Base-by-base conservation (phyloP, 2,329 filamentous ascomycete species). In the Diaporthe australafricana region DNA sequence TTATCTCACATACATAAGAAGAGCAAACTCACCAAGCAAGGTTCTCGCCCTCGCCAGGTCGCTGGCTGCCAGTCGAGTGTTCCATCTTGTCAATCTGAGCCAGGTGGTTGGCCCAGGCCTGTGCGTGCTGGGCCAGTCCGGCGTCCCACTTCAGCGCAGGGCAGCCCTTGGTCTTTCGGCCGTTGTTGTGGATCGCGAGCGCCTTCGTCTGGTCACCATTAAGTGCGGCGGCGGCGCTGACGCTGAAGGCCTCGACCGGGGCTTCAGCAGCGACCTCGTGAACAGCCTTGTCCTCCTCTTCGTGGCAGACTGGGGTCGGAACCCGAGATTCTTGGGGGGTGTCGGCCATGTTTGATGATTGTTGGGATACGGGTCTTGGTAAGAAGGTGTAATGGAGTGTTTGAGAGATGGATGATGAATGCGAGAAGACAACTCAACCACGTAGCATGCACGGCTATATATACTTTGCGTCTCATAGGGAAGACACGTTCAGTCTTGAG, bases 1-100 rank as follows among this genome's bases (percentile, higher is more conserved):
- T 25, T 7, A 3, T 3, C 1, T 38, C 1, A 48, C 42, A 9
- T 2, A 5, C 7, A 22, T 38, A n/a, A 1, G 22, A 42, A 7
- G 14, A 3, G 12, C 5, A 17, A 35, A 48, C 60, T 22, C n/a
- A 63, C 77, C 73, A 77, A 74, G 78, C 80, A 22, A 83, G 77
- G 69, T 83, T 83, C 74, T 82, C 80, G n/a, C 79, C 81, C 70
- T 80, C 75, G 57, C 75, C 74, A 16, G 78, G 77, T 16, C 78
- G 76, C 53, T 76, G 73, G 47, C 76, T 74, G 22, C 76, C 75
- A 12, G 70, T 72, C 7, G 79, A 80, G 75, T 81, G 79, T 65
- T 78, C 63, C 70, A 81, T 45, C 60, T 77, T 76, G 55, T 77
- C 78, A 22, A 76, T 76, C 32, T 74, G 25, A n/a, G 75, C 78